A percentile compares a stretch with the other conserved stretches of the same genome.
These are phyloP conservation scores for Torulaspora gathmanii DNA, from an alignment of 805 yeast species.

Conservation along the genomic window DNA sequence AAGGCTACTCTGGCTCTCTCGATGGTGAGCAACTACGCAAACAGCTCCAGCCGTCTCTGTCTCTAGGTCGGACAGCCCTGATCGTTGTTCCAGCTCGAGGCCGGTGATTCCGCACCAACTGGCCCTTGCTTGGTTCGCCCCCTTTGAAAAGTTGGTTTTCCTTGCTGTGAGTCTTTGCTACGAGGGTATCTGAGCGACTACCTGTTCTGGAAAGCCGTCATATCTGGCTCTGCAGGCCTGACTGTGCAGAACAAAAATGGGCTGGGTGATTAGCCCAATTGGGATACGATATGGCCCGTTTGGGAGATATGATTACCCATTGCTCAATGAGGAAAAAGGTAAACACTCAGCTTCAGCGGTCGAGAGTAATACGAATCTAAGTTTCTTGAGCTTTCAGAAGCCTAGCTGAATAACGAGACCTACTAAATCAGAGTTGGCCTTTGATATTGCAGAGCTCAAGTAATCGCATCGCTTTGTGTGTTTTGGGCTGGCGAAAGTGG, in stretches of 20 bases:
- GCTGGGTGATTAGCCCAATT: not conserved
- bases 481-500: too few relatives aligned
- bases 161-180: not conserved
- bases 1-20: too few relatives aligned
- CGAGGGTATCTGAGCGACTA: not conserved
- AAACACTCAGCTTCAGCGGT: constrained; percentile 1
- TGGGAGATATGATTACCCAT: constrained; percentile 4
- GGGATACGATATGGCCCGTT: constrained; percentile 1
- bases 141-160: constrained; percentile 1
- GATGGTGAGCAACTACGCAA: not conserved
- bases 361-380: not conserved
- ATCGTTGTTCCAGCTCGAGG: not conserved
- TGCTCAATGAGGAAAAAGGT: constrained; percentile 2
- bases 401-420: too few relatives aligned
- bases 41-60: not conserved
- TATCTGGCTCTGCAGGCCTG: not conserved
- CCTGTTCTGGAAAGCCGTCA: constrained; percentile 2
- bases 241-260: constrained; percentile 1
- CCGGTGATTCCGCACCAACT: constrained; percentile 1
- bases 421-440: too few relatives aligned
- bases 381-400: not conserved
- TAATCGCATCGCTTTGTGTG: too few relatives aligned
- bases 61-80: too few relatives aligned
- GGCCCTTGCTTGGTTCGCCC: constrained; percentile 4
- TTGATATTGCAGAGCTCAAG: too few relatives aligned